phyloP scores from a whole-genome alignment of 495 filamentous ascomycete genomes.

The Neurospora sp. region DNA sequence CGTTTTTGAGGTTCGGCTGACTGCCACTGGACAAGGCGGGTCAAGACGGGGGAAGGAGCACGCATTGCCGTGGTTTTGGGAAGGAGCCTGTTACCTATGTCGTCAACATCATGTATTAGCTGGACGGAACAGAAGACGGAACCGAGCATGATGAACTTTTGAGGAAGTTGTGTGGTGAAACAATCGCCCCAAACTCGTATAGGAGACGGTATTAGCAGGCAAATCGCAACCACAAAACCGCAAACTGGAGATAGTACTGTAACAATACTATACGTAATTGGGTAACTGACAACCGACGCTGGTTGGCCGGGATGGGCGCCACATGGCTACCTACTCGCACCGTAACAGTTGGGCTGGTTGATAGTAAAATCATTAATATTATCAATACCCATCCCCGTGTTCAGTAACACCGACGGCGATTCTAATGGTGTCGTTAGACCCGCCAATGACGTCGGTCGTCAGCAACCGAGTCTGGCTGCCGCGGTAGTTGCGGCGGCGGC shows the following conservation, averaged over 20 bases:
- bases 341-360: background rate
- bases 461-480: background rate
- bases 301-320: background rate
- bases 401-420: background rate
- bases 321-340: background rate
- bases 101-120: background rate
- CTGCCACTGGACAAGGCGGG: background rate
- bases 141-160: background rate
- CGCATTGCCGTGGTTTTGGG: background rate
- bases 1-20: background rate
- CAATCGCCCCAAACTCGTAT: background rate
- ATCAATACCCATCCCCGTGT: background rate
- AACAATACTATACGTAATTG: background rate
- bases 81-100: background rate
- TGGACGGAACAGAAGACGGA: background rate
- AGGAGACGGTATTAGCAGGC: background rate
- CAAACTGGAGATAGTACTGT: background rate
- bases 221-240: background rate
- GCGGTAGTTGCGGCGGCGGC: background rate
- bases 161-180: background rate
- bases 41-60: background rate
- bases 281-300: background rate
- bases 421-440: background rate
- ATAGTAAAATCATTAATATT: background rate
- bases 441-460: background rate